A percentile compares a stretch with the other conserved stretches of the same genome.
These are phyloP conservation scores for Begonia masoniana DNA, from an alignment of 306 rosid species.

Conservation along the genomic window DNA sequence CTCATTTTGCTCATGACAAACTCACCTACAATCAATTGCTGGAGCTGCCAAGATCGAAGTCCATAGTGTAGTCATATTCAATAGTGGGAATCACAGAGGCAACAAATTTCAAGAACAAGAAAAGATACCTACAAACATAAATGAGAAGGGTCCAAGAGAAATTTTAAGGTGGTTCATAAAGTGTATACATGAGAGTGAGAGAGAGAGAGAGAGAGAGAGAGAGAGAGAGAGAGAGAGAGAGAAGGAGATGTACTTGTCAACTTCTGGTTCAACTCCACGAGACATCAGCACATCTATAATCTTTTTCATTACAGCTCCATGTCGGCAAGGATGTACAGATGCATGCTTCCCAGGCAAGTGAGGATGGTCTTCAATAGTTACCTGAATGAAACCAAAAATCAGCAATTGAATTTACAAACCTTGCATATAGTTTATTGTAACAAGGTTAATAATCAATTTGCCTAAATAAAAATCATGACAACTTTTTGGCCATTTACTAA, in stretches of 20 bases:
- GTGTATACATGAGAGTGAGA: neutral
- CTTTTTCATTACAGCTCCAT: conserved; percentile 97
- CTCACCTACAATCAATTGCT: conserved; percentile 31
- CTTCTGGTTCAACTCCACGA: conserved; percentile 97
- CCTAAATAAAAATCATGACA: too few species aligned
- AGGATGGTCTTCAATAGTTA: conserved; percentile 92
- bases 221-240: conserved; percentile 2
- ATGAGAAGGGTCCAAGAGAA: neutral
- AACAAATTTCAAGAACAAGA: conserved; percentile 87
- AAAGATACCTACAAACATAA: conserved; percentile 55
- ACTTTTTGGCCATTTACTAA: too few species aligned
- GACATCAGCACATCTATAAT: conserved; percentile 91
- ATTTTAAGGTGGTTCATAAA: neutral
- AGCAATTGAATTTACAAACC: neutral
- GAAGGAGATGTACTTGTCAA: conserved; percentile 51
- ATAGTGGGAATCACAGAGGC: conserved; percentile 98
- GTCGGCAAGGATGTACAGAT: conserved; percentile 91
- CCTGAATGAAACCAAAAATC: conserved; percentile 34
- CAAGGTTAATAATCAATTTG: too few species aligned
- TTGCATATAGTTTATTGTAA: neutral
- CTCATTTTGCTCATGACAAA: too few species aligned
- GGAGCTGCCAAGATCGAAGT: conserved; percentile 91
- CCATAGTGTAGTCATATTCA: conserved; percentile 95
- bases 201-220: conserved; percentile 3
- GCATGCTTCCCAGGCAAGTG: conserved; percentile 96